A percentile compares a stretch with the other conserved stretches of the same genome.
Evolutionary conservation across 2,329 filamentous ascomycete species (phyloP).

Genomic region (Davidsoniella neocaledoniae): DNA sequence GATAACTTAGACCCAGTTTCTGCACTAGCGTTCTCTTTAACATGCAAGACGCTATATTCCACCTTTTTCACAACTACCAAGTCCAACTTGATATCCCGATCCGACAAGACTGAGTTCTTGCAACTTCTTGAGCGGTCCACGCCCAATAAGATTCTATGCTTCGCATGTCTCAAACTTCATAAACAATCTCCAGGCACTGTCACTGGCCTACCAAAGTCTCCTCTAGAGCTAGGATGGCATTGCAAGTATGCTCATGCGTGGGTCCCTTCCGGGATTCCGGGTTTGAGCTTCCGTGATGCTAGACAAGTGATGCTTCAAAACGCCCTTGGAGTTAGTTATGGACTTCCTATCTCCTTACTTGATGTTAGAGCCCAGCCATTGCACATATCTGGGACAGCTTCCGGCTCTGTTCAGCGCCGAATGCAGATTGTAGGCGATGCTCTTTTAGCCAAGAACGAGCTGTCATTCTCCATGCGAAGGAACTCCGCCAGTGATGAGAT

Average conservation of each 20-base stretch:
- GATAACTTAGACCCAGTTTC: constrained; percentile 2
- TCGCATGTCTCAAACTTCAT: constrained; percentile 8
- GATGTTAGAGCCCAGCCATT: not conserved
- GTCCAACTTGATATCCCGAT: not conserved
- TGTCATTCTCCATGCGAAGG: too few species aligned
- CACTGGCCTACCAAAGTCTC: constrained; percentile 4
- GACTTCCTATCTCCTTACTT: not conserved
- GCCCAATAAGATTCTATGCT: not conserved
- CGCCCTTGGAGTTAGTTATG: not conserved
- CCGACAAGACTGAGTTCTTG: constrained; percentile 5
- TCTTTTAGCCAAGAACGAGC: too few species aligned
- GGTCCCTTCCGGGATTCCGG: constrained; percentile 3
- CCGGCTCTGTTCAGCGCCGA: too few species aligned
- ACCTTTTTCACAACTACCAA: not conserved
- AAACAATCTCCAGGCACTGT: not conserved
- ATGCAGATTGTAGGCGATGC: too few species aligned
- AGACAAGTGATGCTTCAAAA: not conserved
- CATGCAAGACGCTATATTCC: constrained; percentile 3
- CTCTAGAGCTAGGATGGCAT: constrained; percentile 9
- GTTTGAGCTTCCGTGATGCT: constrained; percentile 9
- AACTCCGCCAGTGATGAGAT: too few species aligned
- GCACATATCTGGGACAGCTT: too few species aligned
- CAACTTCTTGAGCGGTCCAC: not conserved
- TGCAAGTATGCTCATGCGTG: constrained; percentile 9
- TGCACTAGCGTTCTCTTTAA: not conserved